Evolutionary conservation across 2,329 filamentous ascomycete genomes (phyloP).

Genomic region (Sporothrix pallida): DNA sequence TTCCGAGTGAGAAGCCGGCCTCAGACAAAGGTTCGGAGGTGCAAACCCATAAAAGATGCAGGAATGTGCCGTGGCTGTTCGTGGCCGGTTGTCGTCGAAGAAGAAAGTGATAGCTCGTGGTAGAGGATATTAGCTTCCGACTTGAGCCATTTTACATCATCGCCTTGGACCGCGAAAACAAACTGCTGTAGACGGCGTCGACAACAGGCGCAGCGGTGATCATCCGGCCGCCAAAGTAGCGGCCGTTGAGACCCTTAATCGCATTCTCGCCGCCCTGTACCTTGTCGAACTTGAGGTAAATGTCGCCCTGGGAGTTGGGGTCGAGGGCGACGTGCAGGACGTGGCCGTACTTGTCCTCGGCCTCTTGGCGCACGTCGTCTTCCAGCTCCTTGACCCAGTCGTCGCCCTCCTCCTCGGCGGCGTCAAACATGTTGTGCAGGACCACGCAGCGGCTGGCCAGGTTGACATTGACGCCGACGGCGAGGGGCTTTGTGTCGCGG

Average conservation of each 20-base stretch:
- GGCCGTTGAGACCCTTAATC: conserved; percentile 95
- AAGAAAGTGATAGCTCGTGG: neutral
- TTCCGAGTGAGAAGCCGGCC: conserved; percentile 31
- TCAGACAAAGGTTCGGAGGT: conserved; percentile 16
- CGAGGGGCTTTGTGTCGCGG: conserved; percentile 70
- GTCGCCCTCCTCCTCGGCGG: conserved; percentile 86
- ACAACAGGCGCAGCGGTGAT: conserved; percentile 96
- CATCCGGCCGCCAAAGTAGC: conserved; percentile 90
- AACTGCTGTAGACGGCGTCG: conserved; percentile 97
- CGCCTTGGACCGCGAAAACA: conserved; percentile 85
- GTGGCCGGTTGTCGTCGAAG: neutral
- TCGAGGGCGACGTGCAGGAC: conserved; percentile 97
- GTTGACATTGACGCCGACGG: conserved; percentile 80
- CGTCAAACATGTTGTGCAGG: conserved; percentile 94
- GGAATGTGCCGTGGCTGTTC: too few species aligned
- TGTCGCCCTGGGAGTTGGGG: conserved; percentile 90
- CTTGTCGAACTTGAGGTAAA: conserved; percentile 98
- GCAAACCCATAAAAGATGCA: conserved; percentile 10
- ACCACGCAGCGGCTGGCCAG: conserved; percentile 93
- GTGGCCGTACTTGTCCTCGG: conserved; percentile 92
- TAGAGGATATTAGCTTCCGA: conserved; percentile 58
- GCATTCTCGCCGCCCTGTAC: conserved; percentile 95
- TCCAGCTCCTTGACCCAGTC: conserved; percentile 92
- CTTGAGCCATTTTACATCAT: conserved; percentile 55
- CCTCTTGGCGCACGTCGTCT: conserved; percentile 90